Evolutionary conservation across 169 alveolate species (phyloP), one percentile per base, ranked within the genome.

Genomic region (Besnoitia besnoiti): DNA sequence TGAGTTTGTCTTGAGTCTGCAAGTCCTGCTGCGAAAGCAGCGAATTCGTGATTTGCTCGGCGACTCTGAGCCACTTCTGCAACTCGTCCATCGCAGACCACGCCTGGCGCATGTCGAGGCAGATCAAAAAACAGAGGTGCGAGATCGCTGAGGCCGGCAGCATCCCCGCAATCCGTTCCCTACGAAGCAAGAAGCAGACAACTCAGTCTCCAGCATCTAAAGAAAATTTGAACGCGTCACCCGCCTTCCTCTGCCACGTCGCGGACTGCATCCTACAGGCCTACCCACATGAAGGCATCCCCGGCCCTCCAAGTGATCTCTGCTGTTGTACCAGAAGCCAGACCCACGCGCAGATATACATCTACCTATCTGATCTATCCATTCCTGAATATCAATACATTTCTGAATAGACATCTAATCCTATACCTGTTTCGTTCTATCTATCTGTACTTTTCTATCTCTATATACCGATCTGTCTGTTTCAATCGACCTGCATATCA

Each of bases 41-140:
- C 2, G 33, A 8, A 21, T 85, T 46, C 59, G n/a, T 8, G 49
- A 85, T 85, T 14, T 40, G n/a, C 19, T 85, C 91, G 37, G 91
- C 91, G 39, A 51, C 91, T 2, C n/a, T 46, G 33, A 51, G 1
- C 91, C 91, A 85, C 61, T n/a, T 30, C 49, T 16, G 21, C 39
- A 85, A 37, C 30, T 46, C 91, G 51, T 46, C 61, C 80, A 85
- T 8, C 14, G 91, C 91, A 24, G 49, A 8, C 91, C 91, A 85
- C 44, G 91, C 91, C 46, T 85, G 91, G n/a, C 27, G 47, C 80
- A 85, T 21, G 55, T 85, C 91, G 30, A 85, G 35, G 80, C 91
- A 85, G 7, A 85, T 55, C 51, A 85, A 30, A 39, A 85, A 35
- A 39, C 80, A 51, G 39, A 85, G 51, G 80, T 30, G 5, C n/a